Evolutionary conservation across 192 early-diverging fungal species (phyloP), one percentile per base, ranked within the genome.

Genomic region (Coemansia sp.): DNA sequence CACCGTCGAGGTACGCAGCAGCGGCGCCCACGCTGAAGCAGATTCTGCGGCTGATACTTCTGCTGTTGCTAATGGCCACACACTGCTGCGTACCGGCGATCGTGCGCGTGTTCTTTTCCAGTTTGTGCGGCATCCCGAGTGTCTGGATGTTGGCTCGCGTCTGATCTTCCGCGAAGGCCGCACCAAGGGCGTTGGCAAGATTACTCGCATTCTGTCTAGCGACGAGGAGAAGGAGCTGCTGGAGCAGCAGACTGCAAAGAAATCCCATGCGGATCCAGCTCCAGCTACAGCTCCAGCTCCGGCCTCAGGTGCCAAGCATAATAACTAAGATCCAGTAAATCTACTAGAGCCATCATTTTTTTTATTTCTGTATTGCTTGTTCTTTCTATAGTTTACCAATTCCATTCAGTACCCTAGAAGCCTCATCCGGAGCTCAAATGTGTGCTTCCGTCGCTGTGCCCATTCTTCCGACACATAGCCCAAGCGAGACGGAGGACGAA

Each of bases 141-240:
- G 86, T 52, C 63, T 92, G 18, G 71, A 76, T n/a, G 66, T 83
- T 13, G 89, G 87, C 38, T 69, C 84, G 38, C 76, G 86, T n/a
- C 68, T 91, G 64, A 85, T 92, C 21, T 92, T 92, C 75, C 87
- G 90, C 69, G 90, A 92, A 66, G 88, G 91, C 0, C 88, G 93
- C 16, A 97, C 95, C 16, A 95, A 95, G 81, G 94, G 94, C 18
- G 89, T 95, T 6, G 95, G 95, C 57, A 94, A 94, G 72, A 91
- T 97, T 10, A 79, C 86, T 2, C 61, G 76, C 11, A 62, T 79
- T 7, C 40, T 83, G 54, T 47, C n/a, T 11, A 67, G 65, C 16
- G 54, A 63, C 0, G 76, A 83, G 54, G 76, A 83, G 23, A 44
- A n/a, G 7, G 54, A 71, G 41, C 64, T 65, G 10, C 9, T 10